Evolutionary conservation across 208 protist genomes (phyloP).

Genomic region (Leishmania arabica): DNA sequence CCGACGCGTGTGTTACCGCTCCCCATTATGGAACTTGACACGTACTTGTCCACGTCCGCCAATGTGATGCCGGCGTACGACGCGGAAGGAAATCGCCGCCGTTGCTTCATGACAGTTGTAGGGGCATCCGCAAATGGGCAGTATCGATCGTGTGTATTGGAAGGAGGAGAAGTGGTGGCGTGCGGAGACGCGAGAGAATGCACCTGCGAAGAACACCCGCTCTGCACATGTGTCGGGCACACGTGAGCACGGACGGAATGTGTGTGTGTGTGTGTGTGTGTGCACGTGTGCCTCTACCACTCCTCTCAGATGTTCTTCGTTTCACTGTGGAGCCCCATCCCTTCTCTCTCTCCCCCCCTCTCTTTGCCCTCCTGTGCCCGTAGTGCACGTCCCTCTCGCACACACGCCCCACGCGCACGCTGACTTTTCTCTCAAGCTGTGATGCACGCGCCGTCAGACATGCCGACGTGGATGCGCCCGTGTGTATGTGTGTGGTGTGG

Average conservation of each 20-base stretch:
- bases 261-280: neutral
- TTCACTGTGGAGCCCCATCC: neutral
- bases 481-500: neutral
- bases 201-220: neutral
- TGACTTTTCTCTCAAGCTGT: too few species aligned
- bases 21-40: slow-evolving; percentile 32
- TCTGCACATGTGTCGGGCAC: neutral
- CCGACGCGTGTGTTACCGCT: slow-evolving; percentile 20
- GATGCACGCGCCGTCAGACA: too few species aligned
- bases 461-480: neutral
- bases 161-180: neutral
- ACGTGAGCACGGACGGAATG: neutral
- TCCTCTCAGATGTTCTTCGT: neutral
- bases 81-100: slow-evolving; percentile 8
- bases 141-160: neutral
- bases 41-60: slow-evolving; percentile 29
- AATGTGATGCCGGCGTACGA: slow-evolving; percentile 24
- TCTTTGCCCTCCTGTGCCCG: neutral
- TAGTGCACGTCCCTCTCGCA: too few species aligned
- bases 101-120: slow-evolving; percentile 2
- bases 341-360: neutral
- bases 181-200: neutral
- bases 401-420: too few species aligned
- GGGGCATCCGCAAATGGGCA: neutral
- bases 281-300: neutral